These are phyloP conservation scores for Diaporthe capsici DNA, from an alignment of 2,329 filamentous ascomycete species.

Conservation along the genomic window DNA sequence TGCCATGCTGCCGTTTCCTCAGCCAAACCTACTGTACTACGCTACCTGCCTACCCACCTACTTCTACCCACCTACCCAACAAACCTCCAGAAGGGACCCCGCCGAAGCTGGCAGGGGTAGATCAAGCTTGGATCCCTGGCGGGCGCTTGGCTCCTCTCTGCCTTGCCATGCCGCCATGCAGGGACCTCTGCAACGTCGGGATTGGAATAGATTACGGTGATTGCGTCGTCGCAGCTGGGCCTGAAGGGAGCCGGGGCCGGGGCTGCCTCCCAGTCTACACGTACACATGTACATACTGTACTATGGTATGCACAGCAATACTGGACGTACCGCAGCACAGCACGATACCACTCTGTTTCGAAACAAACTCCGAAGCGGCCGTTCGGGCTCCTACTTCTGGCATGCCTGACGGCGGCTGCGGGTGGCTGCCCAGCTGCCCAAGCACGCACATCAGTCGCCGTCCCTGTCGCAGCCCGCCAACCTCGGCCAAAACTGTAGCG, in stretches of 20 bases:
- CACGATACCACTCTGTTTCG: conserved; percentile 14
- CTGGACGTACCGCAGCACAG: not conserved
- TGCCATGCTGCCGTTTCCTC: not conserved
- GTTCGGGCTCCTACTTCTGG: conserved; percentile 16
- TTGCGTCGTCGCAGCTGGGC: conserved; percentile 24
- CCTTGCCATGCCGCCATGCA: conserved; percentile 28
- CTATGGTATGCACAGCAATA: not conserved
- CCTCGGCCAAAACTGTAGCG: conserved; percentile 18
- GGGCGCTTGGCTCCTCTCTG: conserved; percentile 7
- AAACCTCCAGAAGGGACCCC: not conserved
- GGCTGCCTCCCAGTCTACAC: not conserved
- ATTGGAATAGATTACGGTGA: conserved; percentile 33
- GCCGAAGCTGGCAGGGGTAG: conserved; percentile 16
- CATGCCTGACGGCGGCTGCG: conserved; percentile 10
- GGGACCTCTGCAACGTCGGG: conserved; percentile 25
- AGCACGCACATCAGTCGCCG: not conserved
- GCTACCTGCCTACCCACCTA: not conserved
- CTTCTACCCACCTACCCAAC: not conserved
- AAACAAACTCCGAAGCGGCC: conserved; percentile 20
- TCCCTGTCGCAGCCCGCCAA: conserved; percentile 4
- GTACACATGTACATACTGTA: not conserved
- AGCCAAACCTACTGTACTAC: not conserved
- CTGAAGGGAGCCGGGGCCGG: not conserved
- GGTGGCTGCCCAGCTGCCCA: not conserved
- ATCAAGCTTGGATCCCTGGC: conserved; percentile 32